Evolutionary conservation across 345 rosid species (phyloP).

Genomic region (Dovyalis caffra): DNA sequence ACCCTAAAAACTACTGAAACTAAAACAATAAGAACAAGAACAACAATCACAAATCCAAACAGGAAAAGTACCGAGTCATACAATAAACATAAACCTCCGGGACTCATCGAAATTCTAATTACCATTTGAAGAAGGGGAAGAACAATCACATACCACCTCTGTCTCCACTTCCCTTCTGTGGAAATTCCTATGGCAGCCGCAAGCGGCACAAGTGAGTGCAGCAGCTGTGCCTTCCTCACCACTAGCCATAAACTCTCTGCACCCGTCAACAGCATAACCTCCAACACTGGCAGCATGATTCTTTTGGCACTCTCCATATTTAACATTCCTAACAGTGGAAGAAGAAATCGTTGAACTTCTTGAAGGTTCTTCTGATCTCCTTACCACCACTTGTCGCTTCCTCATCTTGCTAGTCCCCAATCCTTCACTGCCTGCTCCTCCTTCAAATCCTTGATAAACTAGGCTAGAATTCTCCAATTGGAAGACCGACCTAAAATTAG

Average conservation of each 20-base stretch:
- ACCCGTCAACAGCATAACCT: slow-evolving; percentile 73
- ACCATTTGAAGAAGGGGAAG: slow-evolving; percentile 44
- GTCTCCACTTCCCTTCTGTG: slow-evolving; percentile 46
- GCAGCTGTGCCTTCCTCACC: slow-evolving; percentile 34
- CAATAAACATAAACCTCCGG: not conserved
- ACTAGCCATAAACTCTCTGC: slow-evolving; percentile 82
- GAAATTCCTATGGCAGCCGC: slow-evolving; percentile 38
- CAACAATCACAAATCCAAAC: slow-evolving; percentile 6
- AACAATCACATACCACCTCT: slow-evolving; percentile 56
- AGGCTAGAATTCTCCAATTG: slow-evolving; percentile 13
- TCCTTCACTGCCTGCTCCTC: not conserved
- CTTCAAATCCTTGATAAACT: slow-evolving; percentile 6
- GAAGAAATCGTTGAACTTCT: slow-evolving; percentile 45
- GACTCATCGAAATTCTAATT: not conserved
- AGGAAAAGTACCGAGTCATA: slow-evolving; percentile 3
- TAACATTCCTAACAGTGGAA: slow-evolving; percentile 41
- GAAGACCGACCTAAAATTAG: not conserved
- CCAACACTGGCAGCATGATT: slow-evolving; percentile 72
- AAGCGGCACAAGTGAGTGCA: slow-evolving; percentile 38
- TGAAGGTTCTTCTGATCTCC: slow-evolving; percentile 51
- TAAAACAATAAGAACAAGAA: not conserved
- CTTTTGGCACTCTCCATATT: slow-evolving; percentile 76
- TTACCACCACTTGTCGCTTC: slow-evolving; percentile 70
- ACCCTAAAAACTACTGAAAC: slow-evolving; percentile 3
- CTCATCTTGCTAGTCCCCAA: slow-evolving; percentile 39